These are phyloP conservation scores for Blastobotrys elegans DNA, from an alignment of 1,139 yeast genomes.

Conservation along the genomic window DNA sequence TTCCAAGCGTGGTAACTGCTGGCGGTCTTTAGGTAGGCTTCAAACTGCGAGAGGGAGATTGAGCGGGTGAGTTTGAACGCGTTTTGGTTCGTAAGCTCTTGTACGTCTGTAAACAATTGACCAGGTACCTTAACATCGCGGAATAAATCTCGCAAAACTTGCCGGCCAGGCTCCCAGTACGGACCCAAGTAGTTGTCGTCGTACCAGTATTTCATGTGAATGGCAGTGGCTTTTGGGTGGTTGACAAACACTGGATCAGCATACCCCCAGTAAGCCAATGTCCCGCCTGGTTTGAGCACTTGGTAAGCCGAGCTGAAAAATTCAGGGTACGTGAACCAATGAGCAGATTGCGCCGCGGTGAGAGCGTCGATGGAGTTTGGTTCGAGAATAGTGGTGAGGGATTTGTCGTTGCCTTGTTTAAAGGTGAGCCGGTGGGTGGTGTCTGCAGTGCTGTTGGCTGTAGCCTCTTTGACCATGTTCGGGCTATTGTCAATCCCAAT, in stretches of 20 bases:
- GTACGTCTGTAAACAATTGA: constrained; percentile 40
- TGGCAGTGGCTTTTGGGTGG: constrained; percentile 40
- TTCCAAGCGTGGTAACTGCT: constrained; percentile 71
- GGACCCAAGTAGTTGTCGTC: constrained; percentile 55
- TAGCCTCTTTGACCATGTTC: constrained; percentile 56
- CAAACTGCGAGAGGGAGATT: constrained; percentile 43
- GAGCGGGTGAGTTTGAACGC: constrained; percentile 41
- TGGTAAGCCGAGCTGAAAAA: constrained; percentile 50
- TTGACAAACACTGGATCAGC: constrained; percentile 53
- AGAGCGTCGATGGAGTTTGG: constrained; percentile 48
- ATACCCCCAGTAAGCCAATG: constrained; percentile 76
- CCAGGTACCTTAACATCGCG: constrained; percentile 43
- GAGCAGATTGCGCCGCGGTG: constrained; percentile 74
- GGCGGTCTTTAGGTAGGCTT: constrained; percentile 55
- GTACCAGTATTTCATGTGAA: constrained; percentile 40
- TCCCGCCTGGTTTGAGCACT: constrained; percentile 54
- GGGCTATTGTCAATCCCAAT: constrained; percentile 65
- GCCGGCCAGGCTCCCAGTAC: constrained; percentile 72
- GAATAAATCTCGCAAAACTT: constrained; percentile 44
- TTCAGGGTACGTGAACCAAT: constrained; percentile 61
- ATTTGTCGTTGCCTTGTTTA: constrained; percentile 36
- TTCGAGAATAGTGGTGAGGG: constrained; percentile 22
- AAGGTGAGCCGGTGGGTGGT: constrained; percentile 31
- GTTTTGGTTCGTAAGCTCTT: constrained; percentile 25
- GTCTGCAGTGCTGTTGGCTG: constrained; percentile 18